Evolutionary conservation across 129 eudicot genomes (phyloP).

Genomic region (Heracleum sosnowskyi): DNA sequence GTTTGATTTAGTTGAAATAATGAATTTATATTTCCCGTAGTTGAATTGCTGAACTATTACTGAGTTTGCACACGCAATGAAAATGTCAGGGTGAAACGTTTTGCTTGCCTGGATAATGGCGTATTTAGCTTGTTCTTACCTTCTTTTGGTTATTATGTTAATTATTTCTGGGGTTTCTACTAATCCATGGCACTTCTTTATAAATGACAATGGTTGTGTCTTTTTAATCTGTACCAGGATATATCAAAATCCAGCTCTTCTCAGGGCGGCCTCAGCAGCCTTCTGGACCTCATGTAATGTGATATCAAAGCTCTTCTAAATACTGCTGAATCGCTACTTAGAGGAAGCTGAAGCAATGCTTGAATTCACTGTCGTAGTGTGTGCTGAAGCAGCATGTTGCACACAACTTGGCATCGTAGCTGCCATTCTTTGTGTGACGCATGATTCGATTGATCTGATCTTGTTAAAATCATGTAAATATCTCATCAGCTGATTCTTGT

Average conservation of each 20-base stretch:
- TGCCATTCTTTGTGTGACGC: slow-evolving; percentile 6
- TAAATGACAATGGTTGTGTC: not conserved
- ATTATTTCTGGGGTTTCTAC: not conserved
- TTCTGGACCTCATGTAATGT: slow-evolving; percentile 97
- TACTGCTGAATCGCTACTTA: not conserved
- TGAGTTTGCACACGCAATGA: not conserved
- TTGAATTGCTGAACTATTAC: not conserved
- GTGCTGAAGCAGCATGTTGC: slow-evolving; percentile 5
- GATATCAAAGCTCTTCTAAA: slow-evolving; percentile 77
- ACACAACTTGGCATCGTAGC: slow-evolving; percentile 15
- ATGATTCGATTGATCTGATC: slow-evolving; percentile 6
- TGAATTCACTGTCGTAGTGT: not conserved
- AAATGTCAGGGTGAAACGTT: not conserved
- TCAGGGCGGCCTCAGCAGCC: slow-evolving; percentile 90
- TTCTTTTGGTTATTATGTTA: not conserved
- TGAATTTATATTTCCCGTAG: not conserved
- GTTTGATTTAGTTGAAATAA: not conserved
- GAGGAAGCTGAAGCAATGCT: not conserved
- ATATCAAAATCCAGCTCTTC: slow-evolving; percentile 89
- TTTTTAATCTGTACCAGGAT: slow-evolving; percentile 43
- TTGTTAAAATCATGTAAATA: slow-evolving; percentile 28
- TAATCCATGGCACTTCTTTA: not conserved
- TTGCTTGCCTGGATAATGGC: not conserved
- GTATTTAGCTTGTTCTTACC: not conserved
- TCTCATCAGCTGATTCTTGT: slow-evolving; percentile 5